A percentile compares a stretch with the other conserved stretches of the same genome.
Conservation (phyloP, 192 early-diverging fungal species). For the Coemansia nantahalensis region DNA sequence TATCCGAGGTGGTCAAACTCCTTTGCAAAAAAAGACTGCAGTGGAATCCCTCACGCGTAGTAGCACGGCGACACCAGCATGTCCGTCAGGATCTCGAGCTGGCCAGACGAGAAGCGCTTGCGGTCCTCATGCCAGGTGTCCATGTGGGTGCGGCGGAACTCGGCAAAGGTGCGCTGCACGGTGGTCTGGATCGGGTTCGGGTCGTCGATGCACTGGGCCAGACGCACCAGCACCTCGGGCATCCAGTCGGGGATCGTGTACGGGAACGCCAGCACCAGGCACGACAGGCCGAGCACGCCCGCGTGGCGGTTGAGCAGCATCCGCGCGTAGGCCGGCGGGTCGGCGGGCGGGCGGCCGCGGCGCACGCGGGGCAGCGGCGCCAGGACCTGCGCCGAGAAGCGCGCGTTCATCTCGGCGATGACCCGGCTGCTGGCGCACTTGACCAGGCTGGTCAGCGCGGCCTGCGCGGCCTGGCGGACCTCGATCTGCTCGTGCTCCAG, state of each 20-base stretch:
- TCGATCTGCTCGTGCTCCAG: slow-evolving; percentile 88
- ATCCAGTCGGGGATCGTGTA: slow-evolving; percentile 93
- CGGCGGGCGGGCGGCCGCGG: slow-evolving; percentile 20
- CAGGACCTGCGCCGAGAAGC: slow-evolving; percentile 32
- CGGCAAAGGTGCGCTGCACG: slow-evolving; percentile 83
- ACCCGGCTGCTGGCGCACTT: slow-evolving; percentile 40
- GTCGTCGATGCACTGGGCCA: slow-evolving; percentile 78
- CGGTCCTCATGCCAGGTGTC: slow-evolving; percentile 94
- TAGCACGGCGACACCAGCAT: slow-evolving; percentile 87
- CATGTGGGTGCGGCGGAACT: slow-evolving; percentile 92
- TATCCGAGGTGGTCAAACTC: too few relatives aligned
- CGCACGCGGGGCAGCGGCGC: slow-evolving; percentile 35
- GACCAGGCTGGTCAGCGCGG: slow-evolving; percentile 41
- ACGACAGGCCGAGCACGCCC: slow-evolving; percentile 86
- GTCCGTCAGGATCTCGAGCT: slow-evolving; percentile 79
- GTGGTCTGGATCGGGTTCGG: slow-evolving; percentile 83
- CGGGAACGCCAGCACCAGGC: slow-evolving; percentile 86
- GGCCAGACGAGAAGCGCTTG: slow-evolving; percentile 68
- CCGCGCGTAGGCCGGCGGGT: slow-evolving; percentile 20
- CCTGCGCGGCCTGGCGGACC: slow-evolving; percentile 52
- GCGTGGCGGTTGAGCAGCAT: slow-evolving; percentile 73
- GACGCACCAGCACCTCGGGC: slow-evolving; percentile 75
- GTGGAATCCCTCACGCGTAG: slow-evolving; percentile 65
- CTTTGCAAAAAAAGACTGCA: too few relatives aligned
- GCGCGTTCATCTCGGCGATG: slow-evolving; percentile 34